Percentiles rank a stretch among this genome's conserved stretches.
Evolutionary conservation across 2,329 filamentous ascomycete species (phyloP).

Genomic region (Bipolaris cookei): DNA sequence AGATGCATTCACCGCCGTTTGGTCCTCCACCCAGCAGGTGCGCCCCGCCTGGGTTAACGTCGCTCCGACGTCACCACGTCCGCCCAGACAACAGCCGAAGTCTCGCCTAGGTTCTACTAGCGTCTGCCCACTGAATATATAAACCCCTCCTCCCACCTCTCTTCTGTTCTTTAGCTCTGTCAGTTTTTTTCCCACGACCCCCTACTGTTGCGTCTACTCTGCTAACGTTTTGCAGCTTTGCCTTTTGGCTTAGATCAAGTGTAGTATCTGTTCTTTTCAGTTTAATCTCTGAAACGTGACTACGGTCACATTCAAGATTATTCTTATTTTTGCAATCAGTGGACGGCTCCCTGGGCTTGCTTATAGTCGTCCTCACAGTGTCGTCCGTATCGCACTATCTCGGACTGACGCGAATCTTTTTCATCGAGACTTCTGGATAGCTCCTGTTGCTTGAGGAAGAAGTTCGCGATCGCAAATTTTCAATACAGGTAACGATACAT

Average conservation of each 20-base stretch:
- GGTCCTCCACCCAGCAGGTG: too few relatives aligned
- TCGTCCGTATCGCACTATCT: slow-evolving; percentile 1
- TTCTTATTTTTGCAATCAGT: neutral
- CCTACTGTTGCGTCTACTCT: neutral
- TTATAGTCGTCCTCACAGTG: neutral
- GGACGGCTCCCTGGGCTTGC: slow-evolving; percentile 3
- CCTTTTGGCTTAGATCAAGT: neutral
- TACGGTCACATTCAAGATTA: neutral
- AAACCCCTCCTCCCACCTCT: neutral
- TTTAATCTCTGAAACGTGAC: slow-evolving; percentile 3
- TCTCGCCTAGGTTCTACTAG: neutral
- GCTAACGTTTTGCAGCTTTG: neutral
- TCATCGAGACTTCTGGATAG: too few relatives aligned
- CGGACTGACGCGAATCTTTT: too few relatives aligned
- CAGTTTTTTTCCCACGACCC: neutral
- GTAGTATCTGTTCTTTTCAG: neutral
- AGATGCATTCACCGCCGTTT: neutral
- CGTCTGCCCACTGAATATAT: neutral
- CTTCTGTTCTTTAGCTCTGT: slow-evolving; percentile 4
- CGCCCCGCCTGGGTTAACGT: neutral
- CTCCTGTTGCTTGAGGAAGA: too few relatives aligned
- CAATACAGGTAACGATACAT: too few relatives aligned
- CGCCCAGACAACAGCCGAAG: neutral
- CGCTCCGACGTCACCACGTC: neutral
- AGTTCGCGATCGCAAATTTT: too few relatives aligned